Conservation (phyloP, 1,284 basidiomycete species). For the Malassezia brasiliensis region DNA sequence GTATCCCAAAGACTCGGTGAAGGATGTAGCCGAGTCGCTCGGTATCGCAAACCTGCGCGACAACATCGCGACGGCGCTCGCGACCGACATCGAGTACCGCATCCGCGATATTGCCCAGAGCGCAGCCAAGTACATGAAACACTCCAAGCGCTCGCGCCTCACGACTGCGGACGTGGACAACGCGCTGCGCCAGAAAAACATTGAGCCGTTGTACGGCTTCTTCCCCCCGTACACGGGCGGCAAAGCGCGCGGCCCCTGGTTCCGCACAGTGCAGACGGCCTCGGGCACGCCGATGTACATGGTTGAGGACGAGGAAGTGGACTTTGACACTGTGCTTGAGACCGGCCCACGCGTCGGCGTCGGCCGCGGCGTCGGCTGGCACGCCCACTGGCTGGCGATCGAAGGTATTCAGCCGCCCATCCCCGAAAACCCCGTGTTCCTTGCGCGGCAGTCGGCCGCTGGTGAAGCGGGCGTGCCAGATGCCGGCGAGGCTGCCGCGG, state of each 20-base stretch:
- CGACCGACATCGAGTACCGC: constrained; percentile 92
- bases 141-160: constrained; percentile 75
- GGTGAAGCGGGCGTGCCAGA: constrained; percentile 20
- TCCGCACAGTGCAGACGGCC: constrained; percentile 48
- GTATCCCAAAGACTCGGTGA: constrained; percentile 41
- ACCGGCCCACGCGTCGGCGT: constrained; percentile 34
- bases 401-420: constrained; percentile 95
- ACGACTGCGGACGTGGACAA: constrained; percentile 84
- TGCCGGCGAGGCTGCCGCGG: constrained; percentile 17
- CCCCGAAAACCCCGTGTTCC: constrained; percentile 78
- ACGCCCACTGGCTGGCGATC: constrained; percentile 83
- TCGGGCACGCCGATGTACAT: constrained; percentile 60
- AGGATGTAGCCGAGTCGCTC: constrained; percentile 78
- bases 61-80: constrained; percentile 69
- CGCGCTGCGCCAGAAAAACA: constrained; percentile 83
- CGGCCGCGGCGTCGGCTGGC: constrained; percentile 45
- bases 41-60: constrained; percentile 72
- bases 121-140: constrained; percentile 91
- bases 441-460: constrained; percentile 12
- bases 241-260: constrained; percentile 25
- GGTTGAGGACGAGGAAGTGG: constrained; percentile 92
- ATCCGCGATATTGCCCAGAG: constrained; percentile 91
- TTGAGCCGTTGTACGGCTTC: constrained; percentile 55
- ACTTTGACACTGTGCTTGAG: constrained; percentile 60
- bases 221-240: constrained; percentile 17